Percentiles rank a stretch among this genome's conserved stretches.
Conservation (phyloP, 305 asterid species). For the Fraxinus latifolia region DNA sequence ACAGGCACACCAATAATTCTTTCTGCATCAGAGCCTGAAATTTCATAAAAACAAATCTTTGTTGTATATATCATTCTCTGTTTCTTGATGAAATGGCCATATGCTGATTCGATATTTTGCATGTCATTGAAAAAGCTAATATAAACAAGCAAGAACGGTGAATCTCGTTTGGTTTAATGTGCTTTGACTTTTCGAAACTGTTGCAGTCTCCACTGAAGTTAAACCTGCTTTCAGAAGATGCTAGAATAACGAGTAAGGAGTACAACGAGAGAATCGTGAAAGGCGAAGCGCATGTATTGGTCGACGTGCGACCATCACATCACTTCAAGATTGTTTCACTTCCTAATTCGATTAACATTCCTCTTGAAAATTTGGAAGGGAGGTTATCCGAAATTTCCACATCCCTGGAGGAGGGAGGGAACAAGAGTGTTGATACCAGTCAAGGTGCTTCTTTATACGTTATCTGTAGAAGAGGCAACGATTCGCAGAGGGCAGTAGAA, state of each 20-base stretch:
- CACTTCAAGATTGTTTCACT: conserved; percentile 69
- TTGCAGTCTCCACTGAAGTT: conserved; percentile 43
- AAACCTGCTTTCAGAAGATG: conserved; percentile 35
- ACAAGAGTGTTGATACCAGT: conserved; percentile 8
- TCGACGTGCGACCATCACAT: conserved; percentile 48
- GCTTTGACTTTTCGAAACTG: not conserved
- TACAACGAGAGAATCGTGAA: conserved; percentile 30
- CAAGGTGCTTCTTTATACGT: conserved; percentile 52
- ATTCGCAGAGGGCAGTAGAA: conserved; percentile 83
- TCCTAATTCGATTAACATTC: conserved; percentile 53
- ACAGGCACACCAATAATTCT: conserved; percentile 4
- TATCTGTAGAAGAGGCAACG: conserved; percentile 86
- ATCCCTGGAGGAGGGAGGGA: conserved; percentile 35
- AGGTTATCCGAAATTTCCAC: conserved; percentile 57
- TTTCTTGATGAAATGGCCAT: not conserved
- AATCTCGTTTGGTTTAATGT: not conserved
- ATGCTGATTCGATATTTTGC: not conserved
- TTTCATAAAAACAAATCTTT: not conserved
- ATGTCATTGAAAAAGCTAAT: not conserved
- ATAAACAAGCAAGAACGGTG: not conserved
- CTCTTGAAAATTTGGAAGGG: conserved; percentile 50
- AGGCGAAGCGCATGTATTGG: conserved; percentile 39
- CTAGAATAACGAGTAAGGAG: conserved; percentile 42
- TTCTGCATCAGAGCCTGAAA: not conserved
- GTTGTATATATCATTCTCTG: not conserved